Percentiles rank a stretch among this genome's conserved stretches.
Evolutionary conservation across 2,329 filamentous ascomycete genomes (phyloP).

Genomic region (Diplodia seriata): DNA sequence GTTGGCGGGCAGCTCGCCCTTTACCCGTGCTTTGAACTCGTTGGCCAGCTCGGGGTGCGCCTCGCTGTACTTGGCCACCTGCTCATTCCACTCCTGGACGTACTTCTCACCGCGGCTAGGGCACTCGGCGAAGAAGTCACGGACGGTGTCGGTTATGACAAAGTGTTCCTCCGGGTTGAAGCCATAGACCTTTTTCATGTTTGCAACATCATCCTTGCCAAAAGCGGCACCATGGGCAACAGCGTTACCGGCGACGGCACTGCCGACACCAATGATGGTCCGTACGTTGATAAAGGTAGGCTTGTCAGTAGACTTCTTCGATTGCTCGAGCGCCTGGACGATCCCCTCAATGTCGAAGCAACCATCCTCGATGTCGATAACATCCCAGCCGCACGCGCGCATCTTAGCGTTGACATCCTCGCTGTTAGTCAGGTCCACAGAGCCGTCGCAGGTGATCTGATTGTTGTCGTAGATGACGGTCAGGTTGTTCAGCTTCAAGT

Average conservation of each 20-base stretch:
- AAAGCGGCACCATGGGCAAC: slow-evolving; percentile 66
- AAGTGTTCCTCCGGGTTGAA: slow-evolving; percentile 60
- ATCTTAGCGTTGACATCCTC: slow-evolving; percentile 67
- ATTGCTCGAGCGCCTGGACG: slow-evolving; percentile 56
- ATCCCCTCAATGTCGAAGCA: slow-evolving; percentile 59
- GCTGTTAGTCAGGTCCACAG: slow-evolving; percentile 60
- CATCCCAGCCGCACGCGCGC: slow-evolving; percentile 63
- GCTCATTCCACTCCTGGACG: slow-evolving; percentile 58
- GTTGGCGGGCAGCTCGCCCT: slow-evolving; percentile 56
- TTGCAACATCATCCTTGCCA: slow-evolving; percentile 60
- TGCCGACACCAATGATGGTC: slow-evolving; percentile 64
- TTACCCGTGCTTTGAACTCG: slow-evolving; percentile 58
- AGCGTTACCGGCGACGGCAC: slow-evolving; percentile 54
- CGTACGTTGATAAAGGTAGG: slow-evolving; percentile 66
- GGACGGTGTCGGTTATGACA: slow-evolving; percentile 55
- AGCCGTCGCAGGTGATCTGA: slow-evolving; percentile 65
- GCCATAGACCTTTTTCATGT: slow-evolving; percentile 60
- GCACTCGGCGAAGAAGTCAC: slow-evolving; percentile 61
- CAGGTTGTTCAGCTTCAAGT: slow-evolving; percentile 63
- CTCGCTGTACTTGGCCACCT: slow-evolving; percentile 53
- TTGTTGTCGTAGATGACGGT: slow-evolving; percentile 68
- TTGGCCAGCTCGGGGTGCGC: slow-evolving; percentile 58
- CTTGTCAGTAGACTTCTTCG: slow-evolving; percentile 54
- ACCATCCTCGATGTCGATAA: slow-evolving; percentile 62
- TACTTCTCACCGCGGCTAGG: slow-evolving; percentile 55